Conservation (phyloP, 306 rosid species). For the Bauhinia variegata region DNA sequence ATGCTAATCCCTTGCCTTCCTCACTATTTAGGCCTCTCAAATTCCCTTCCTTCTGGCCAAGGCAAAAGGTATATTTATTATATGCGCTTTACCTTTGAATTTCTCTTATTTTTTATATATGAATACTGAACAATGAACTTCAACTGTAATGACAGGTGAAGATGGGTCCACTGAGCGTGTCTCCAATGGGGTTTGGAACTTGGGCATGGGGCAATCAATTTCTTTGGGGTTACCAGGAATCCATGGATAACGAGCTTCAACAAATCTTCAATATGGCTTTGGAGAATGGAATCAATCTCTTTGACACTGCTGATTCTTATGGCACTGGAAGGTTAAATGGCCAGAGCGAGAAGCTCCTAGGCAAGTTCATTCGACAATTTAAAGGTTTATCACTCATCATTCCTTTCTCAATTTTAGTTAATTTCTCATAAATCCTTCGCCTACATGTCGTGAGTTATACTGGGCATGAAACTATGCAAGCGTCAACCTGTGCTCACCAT, state of each 20-base stretch:
- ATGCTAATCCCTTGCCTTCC: slow-evolving; percentile 47
- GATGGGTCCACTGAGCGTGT: slow-evolving; percentile 82
- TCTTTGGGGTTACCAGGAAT: slow-evolving; percentile 83
- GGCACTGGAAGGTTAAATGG: slow-evolving; percentile 93
- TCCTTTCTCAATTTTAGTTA: slow-evolving; percentile 16
- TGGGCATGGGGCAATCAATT: slow-evolving; percentile 99
- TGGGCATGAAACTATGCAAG: background rate
- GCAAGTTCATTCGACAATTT: slow-evolving; percentile 68
- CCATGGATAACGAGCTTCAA: slow-evolving; percentile 90
- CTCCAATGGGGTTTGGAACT: slow-evolving; percentile 95
- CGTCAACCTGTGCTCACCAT: too few relatives aligned
- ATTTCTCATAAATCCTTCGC: background rate
- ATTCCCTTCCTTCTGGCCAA: slow-evolving; percentile 74
- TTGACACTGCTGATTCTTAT: slow-evolving; percentile 92
- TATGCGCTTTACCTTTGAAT: background rate
- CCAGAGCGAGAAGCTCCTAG: slow-evolving; percentile 87
- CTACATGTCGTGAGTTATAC: background rate
- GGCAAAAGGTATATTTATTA: slow-evolving; percentile 57
- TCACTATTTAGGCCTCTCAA: slow-evolving; percentile 60
- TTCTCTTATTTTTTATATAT: background rate
- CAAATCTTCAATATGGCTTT: slow-evolving; percentile 71
- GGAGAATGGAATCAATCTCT: slow-evolving; percentile 80
- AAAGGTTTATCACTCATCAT: slow-evolving; percentile 54
- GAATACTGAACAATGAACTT: background rate
- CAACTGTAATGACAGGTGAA: slow-evolving; percentile 58